Conservation (phyloP, 2,329 filamentous ascomycete species). For the Xylariaceae sp. region DNA sequence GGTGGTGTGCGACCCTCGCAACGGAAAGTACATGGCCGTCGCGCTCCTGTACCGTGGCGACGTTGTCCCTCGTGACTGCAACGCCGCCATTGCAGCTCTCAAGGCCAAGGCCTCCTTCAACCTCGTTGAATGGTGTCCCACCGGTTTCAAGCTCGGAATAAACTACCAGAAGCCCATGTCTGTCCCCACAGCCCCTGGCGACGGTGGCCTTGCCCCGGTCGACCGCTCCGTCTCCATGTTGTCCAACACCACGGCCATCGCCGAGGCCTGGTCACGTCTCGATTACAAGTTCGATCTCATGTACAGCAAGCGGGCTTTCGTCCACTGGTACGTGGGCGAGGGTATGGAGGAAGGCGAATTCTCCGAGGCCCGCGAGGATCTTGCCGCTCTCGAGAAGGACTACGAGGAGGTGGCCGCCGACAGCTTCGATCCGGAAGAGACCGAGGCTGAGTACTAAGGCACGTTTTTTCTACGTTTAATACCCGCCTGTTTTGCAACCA, state of each 20-base stretch:
- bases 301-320: slow-evolving; percentile 73
- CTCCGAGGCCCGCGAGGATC: slow-evolving; percentile 78
- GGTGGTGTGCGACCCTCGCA: slow-evolving; percentile 68
- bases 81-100: slow-evolving; percentile 58
- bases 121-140: slow-evolving; percentile 70
- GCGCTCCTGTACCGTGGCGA: slow-evolving; percentile 68
- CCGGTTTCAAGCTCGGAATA: slow-evolving; percentile 71
- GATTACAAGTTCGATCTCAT: slow-evolving; percentile 74
- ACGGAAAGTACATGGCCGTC: slow-evolving; percentile 73
- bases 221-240: slow-evolving; percentile 64
- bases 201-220: slow-evolving; percentile 56
- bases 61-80: slow-evolving; percentile 65
- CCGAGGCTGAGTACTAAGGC: slow-evolving; percentile 72
- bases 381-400: slow-evolving; percentile 79
- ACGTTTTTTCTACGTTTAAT: slow-evolving; percentile 26
- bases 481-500: slow-evolving; percentile 19
- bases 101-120: slow-evolving; percentile 70
- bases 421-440: slow-evolving; percentile 59
- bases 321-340: slow-evolving; percentile 79
- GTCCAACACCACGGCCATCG: slow-evolving; percentile 70
- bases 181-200: slow-evolving; percentile 46
- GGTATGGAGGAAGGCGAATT: slow-evolving; percentile 93
- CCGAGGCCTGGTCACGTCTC: slow-evolving; percentile 66
- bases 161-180: slow-evolving; percentile 65
- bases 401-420: slow-evolving; percentile 81